These are phyloP conservation scores for Penicillium brasilianum DNA, from an alignment of 2,329 filamentous ascomycete species.

Conservation along the genomic window DNA sequence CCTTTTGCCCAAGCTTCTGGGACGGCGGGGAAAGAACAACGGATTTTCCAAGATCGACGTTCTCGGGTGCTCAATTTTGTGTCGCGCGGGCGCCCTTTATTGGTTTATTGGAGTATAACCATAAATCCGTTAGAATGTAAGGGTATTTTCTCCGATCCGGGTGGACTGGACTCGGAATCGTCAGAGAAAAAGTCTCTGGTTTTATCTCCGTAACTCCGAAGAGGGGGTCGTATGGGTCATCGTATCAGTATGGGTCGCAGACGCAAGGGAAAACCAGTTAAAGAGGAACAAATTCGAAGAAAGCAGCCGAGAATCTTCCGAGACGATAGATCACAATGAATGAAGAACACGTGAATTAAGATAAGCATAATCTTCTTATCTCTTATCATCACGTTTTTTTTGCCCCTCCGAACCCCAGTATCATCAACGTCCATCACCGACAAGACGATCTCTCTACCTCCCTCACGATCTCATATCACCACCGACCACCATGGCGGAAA, in stretches of 20 bases:
- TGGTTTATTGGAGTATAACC: not conserved
- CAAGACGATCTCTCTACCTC: not conserved
- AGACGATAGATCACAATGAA: not conserved
- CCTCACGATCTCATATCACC: not conserved
- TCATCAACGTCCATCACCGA: not conserved
- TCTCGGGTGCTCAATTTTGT: not conserved
- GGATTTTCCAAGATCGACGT: slow-evolving; percentile 3
- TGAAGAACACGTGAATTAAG: slow-evolving; percentile 15
- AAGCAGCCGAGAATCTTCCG: slow-evolving; percentile 18
- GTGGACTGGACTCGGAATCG: not conserved
- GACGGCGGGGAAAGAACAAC: slow-evolving; percentile 1
- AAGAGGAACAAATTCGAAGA: not conserved
- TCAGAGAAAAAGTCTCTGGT: not conserved
- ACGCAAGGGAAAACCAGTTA: not conserved
- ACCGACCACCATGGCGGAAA: slow-evolving; percentile 37
- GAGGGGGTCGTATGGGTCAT: not conserved
- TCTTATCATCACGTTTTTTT: slow-evolving; percentile 9
- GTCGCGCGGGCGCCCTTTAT: not conserved
- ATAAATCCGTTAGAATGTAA: not conserved
- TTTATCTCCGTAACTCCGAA: not conserved
- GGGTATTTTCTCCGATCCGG: not conserved
- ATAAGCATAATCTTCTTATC: slow-evolving; percentile 2
- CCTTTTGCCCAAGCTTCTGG: slow-evolving; percentile 5
- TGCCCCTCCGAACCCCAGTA: slow-evolving; percentile 4
- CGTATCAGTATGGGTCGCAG: not conserved